phyloP scores from a whole-genome alignment of 106 monocot genomes.

The Platanthera zijinensis region DNA sequence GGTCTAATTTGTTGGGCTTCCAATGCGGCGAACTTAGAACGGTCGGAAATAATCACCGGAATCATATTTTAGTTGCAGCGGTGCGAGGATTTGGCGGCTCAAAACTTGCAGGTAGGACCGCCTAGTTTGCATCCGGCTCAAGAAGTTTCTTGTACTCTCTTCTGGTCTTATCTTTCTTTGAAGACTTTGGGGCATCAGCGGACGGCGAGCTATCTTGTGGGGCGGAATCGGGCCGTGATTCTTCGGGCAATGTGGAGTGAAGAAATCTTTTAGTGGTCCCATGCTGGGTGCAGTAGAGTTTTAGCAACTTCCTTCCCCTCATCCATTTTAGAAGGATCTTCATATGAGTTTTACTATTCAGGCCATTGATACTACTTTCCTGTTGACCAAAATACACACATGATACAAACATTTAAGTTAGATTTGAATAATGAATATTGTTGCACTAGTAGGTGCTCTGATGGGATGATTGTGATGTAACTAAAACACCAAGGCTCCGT shows the following conservation, averaged over 20 bases:
- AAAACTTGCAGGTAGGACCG: not conserved
- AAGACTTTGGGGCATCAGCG: slow-evolving; percentile 2
- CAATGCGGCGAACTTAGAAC: no score
- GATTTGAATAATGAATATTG: not conserved
- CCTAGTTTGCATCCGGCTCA: not conserved
- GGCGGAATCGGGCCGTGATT: slow-evolving; percentile 6
- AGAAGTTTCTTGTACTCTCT: slow-evolving; percentile 8
- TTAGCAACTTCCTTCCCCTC: slow-evolving; percentile 78
- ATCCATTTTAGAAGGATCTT: slow-evolving; percentile 95
- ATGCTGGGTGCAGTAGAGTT: slow-evolving; percentile 56
- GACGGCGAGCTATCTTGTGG: not conserved
- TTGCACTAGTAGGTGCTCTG: no score
- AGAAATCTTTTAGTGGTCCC: slow-evolving; percentile 74
- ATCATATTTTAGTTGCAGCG: no score
- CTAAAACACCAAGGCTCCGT: no score
- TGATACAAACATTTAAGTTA: not conserved
- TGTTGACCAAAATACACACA: slow-evolving; percentile 8
- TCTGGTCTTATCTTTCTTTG: not conserved
- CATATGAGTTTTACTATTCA: slow-evolving; percentile 95
- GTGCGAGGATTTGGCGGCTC: no score
- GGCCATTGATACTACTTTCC: slow-evolving; percentile 69
- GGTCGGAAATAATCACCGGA: no score
- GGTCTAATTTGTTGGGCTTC: no score
- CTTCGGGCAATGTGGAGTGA: slow-evolving; percentile 48
- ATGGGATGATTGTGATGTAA: no score